Percentiles rank a stretch among this genome's conserved stretches.
These are phyloP conservation scores for Agaricales sp. DNA, from an alignment of 1,284 basidiomycete genomes.

Conservation along the genomic window DNA sequence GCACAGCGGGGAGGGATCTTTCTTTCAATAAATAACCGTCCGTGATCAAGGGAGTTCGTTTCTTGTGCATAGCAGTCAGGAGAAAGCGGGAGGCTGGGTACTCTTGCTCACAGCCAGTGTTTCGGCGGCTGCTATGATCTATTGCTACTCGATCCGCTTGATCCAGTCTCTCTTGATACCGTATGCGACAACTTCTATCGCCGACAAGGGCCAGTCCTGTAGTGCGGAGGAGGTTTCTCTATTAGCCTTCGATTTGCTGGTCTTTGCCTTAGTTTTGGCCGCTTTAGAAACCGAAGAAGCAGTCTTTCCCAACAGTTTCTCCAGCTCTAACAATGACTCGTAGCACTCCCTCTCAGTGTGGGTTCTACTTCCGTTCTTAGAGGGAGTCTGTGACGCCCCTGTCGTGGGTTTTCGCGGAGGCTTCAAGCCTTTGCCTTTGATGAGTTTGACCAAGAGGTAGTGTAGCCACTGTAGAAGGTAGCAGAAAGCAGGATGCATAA, in stretches of 20 bases:
- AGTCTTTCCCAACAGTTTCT: conserved; percentile 34
- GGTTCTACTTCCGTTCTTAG: conserved; percentile 10
- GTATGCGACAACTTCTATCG: conserved; percentile 42
- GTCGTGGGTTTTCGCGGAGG: conserved; percentile 22
- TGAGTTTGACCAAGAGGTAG: conserved; percentile 63
- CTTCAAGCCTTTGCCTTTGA: conserved; percentile 58
- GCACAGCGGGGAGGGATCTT: too few relatives aligned
- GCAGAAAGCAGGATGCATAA: not conserved
- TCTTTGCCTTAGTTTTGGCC: conserved; percentile 15
- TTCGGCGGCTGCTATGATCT: too few relatives aligned
- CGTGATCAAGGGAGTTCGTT: too few relatives aligned
- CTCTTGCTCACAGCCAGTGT: too few relatives aligned
- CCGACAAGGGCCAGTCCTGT: conserved; percentile 26
- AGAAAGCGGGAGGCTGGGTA: too few relatives aligned
- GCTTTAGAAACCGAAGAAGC: conserved; percentile 22
- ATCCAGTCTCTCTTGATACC: conserved; percentile 48
- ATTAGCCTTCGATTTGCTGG: conserved; percentile 31
- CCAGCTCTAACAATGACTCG: conserved; percentile 47
- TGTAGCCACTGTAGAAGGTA: conserved; percentile 62
- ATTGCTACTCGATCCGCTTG: too few relatives aligned
- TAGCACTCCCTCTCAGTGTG: conserved; percentile 53
- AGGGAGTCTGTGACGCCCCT: conserved; percentile 12
- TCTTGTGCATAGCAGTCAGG: too few relatives aligned
- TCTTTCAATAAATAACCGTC: too few relatives aligned
- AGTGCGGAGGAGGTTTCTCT: conserved; percentile 18